Percentiles rank a stretch among this genome's conserved stretches.
These are phyloP conservation scores for Coemansia sp. DNA, from an alignment of 192 early-diverging fungal species.

Conservation along the genomic window DNA sequence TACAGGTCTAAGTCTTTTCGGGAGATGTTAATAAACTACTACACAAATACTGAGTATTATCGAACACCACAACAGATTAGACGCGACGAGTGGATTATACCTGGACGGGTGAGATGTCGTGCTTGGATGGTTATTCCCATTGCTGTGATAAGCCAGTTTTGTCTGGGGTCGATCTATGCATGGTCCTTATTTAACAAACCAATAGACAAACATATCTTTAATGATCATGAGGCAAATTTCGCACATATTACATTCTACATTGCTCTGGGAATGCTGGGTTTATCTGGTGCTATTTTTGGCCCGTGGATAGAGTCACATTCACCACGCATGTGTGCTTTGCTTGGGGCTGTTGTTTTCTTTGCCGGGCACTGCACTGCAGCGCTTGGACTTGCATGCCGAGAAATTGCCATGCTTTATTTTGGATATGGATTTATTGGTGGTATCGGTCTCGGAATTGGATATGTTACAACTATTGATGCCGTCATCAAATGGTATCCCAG, in stretches of 20 bases:
- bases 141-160: constrained; percentile 71
- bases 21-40: constrained; percentile 50
- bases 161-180: constrained; percentile 72
- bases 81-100: constrained; percentile 55
- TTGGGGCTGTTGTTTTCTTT: constrained; percentile 67
- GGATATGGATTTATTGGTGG: constrained; percentile 75
- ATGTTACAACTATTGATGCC: constrained; percentile 72
- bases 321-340: constrained; percentile 63
- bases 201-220: constrained; percentile 61
- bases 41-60: constrained; percentile 58
- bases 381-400: constrained; percentile 59
- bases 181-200: constrained; percentile 77
- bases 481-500: constrained; percentile 81
- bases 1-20: constrained; percentile 36
- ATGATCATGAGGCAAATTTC: constrained; percentile 50
- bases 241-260: constrained; percentile 72
- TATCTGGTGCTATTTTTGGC: constrained; percentile 68
- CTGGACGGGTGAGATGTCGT: constrained; percentile 57
- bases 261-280: constrained; percentile 73
- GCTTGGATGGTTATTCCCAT: constrained; percentile 69
- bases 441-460: constrained; percentile 67
- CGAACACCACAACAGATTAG: constrained; percentile 61
- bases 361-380: constrained; percentile 67
- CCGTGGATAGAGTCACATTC: constrained; percentile 79
- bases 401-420: constrained; percentile 64